Percentiles rank a stretch among this genome's conserved stretches.
Evolutionary conservation across 202 grass and related monocot genomes (phyloP).

Genomic region (Cymbopogon flexuosus): DNA sequence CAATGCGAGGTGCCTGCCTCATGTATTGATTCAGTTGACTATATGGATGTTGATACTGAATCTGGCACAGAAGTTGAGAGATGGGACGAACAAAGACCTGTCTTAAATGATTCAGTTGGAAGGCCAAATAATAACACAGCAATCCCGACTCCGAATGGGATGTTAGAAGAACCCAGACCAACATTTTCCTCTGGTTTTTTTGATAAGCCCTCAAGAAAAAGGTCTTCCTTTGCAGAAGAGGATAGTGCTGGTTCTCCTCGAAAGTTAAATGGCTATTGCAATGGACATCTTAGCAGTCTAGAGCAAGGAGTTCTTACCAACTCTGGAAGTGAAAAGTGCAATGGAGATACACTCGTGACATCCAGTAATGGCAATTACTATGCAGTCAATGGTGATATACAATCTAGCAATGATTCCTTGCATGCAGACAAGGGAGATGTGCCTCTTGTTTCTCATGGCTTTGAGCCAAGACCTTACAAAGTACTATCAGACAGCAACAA

Average conservation of each 20-base stretch:
- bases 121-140: conserved; percentile 22
- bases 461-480: conserved; percentile 41
- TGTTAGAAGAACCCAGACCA: conserved; percentile 39
- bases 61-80: conserved; percentile 29
- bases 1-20: conserved; percentile 32
- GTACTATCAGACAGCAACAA: conserved; percentile 30
- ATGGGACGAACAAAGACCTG: conserved; percentile 12
- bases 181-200: conserved; percentile 58
- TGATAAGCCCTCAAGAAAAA: conserved; percentile 50
- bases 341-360: conserved; percentile 19
- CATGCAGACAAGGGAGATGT: conserved; percentile 25
- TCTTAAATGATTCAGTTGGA: conserved; percentile 29
- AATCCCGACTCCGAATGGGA: conserved; percentile 31
- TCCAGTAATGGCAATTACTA: conserved; percentile 28
- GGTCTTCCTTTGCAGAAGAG: conserved; percentile 35
- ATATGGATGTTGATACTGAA: conserved; percentile 38
- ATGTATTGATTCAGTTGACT: conserved; percentile 39
- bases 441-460: conserved; percentile 28
- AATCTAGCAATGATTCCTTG: conserved; percentile 10
- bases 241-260: conserved; percentile 21
- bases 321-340: conserved; percentile 33
- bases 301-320: conserved; percentile 28
- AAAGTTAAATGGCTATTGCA: conserved; percentile 47
- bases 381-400: conserved; percentile 22
- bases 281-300: conserved; percentile 27